These are phyloP conservation scores for Barnettozyma pratensis DNA, from an alignment of 805 yeast genomes.

Conservation along the genomic window DNA sequence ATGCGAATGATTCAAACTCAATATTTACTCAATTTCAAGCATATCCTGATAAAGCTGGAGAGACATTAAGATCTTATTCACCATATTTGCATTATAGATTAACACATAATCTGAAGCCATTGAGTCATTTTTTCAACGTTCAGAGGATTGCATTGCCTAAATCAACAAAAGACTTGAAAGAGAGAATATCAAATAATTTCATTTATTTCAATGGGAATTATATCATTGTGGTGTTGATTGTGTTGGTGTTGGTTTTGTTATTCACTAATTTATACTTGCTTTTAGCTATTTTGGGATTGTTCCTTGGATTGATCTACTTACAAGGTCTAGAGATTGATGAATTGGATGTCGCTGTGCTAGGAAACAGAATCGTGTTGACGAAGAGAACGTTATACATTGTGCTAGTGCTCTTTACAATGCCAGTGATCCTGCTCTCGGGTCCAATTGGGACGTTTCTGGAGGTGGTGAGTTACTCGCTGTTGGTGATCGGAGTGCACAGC, in stretches of 20 bases:
- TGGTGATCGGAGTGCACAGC: slow-evolving; percentile 7
- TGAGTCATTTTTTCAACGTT: slow-evolving; percentile 11
- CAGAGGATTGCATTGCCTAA: slow-evolving; percentile 4
- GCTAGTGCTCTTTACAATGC: not conserved
- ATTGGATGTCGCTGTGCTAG: not conserved
- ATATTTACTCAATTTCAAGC: not conserved
- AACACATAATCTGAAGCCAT: slow-evolving; percentile 13
- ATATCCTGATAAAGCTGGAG: not conserved
- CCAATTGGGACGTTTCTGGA: slow-evolving; percentile 3
- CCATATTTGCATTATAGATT: slow-evolving; percentile 16
- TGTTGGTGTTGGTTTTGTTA: slow-evolving; percentile 5
- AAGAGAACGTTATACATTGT: slow-evolving; percentile 2
- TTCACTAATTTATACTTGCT: slow-evolving; percentile 10
- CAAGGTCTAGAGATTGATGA: slow-evolving; percentile 2
- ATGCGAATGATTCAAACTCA: not conserved
- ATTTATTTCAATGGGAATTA: slow-evolving; percentile 13
- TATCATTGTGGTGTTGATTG: slow-evolving; percentile 6
- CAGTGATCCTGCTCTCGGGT: not conserved
- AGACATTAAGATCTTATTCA: slow-evolving; percentile 5
- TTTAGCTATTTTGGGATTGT: not conserved
- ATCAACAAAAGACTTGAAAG: slow-evolving; percentile 3
- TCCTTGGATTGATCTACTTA: slow-evolving; percentile 4
- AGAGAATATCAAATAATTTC: slow-evolving; percentile 7
- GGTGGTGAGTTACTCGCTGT: slow-evolving; percentile 1
- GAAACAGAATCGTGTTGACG: not conserved